Evolutionary conservation across 805 yeast species (phyloP), one percentile per base, ranked within the genome.

Genomic region (Metschnikowia aberdeeniae): DNA sequence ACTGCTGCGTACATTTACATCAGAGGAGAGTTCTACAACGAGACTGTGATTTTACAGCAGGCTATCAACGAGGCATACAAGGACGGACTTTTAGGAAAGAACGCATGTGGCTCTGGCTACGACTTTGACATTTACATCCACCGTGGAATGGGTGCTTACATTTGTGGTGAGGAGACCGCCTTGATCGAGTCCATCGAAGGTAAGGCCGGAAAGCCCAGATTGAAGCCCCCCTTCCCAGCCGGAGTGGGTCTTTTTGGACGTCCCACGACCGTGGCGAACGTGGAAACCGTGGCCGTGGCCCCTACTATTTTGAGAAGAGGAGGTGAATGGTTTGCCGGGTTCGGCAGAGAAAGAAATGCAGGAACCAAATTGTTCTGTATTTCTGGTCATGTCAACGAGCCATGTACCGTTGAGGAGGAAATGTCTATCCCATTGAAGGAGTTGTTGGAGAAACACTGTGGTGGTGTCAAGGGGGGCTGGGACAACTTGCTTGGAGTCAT

Each of bases 211-310:
- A 88, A 88, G 70, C 96, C 96, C 56, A 81, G 96, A 69, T 77
- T 88, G 65, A 88, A 88, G 80, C 96, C 96, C 31, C 96, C 96
- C 53, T 88, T 88, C 79, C 96, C 96, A 30, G 96, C 95, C 30
- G 96, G 95, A 60, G 92, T 87, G 47, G 96, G 96, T 59, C 73
- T 88, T 45, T 88, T 85, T 56, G 96, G 96, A 60, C 80, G 96
- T 66, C 96, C 96, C 54, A 80, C 90, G 28, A 88, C 96, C 36
- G 96, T 88, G 47, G 84, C 95, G 51, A 88, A 88, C 62, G 96
- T 88, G 49, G 96, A 88, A 71, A 87, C 95, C 13, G 93, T 88
- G 46, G 82, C 95, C 6, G 96, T 88, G 40, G 86, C 95, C 9
- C 95, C 96, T 51, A 86, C 95, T 28, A 88, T 88, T 61, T 76